These are phyloP conservation scores for Tephrocybe sp. DNA, from an alignment of 768 basidiomycete species.

Conservation along the genomic window DNA sequence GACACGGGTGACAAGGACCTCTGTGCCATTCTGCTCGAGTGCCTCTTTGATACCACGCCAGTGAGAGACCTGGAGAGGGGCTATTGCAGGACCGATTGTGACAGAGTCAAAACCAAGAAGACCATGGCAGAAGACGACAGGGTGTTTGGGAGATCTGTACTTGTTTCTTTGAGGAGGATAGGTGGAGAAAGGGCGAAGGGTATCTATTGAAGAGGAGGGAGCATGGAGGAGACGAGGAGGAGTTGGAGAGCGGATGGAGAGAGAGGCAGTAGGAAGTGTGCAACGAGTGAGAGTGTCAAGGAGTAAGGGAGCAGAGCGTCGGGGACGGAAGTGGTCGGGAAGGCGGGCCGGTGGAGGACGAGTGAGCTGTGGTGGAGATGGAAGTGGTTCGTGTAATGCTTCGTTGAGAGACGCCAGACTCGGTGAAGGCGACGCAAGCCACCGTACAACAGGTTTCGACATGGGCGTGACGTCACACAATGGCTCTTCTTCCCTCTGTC, in stretches of 20 bases:
- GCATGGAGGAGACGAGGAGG: too few relatives aligned
- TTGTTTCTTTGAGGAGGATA: slow-evolving; percentile 40
- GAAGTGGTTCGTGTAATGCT: slow-evolving; percentile 45
- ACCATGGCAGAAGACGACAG: slow-evolving; percentile 94
- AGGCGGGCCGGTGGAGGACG: slow-evolving; percentile 39
- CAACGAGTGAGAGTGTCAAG: slow-evolving; percentile 54
- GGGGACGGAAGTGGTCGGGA: slow-evolving; percentile 19
- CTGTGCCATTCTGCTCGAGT: slow-evolving; percentile 80
- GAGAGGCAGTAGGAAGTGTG: slow-evolving; percentile 60
- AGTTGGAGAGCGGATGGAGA: slow-evolving; percentile 17
- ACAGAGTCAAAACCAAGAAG: slow-evolving; percentile 87
- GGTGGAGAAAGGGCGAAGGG: slow-evolving; percentile 30
- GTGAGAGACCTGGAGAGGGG: slow-evolving; percentile 84
- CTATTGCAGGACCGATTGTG: slow-evolving; percentile 72
- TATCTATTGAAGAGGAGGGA: too few relatives aligned
- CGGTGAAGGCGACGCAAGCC: slow-evolving; percentile 30
- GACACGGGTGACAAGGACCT: slow-evolving; percentile 91
- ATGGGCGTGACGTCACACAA: slow-evolving; percentile 31
- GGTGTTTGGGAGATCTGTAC: slow-evolving; percentile 54
- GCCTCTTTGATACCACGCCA: slow-evolving; percentile 98
- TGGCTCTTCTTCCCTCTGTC: slow-evolving; percentile 40
- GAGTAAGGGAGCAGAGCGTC: slow-evolving; percentile 46
- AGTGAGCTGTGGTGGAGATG: too few relatives aligned
- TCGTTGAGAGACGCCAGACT: slow-evolving; percentile 39
- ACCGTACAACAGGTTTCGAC: background rate